Base-by-base conservation (phyloP, 2,329 filamentous ascomycete species). In the Aspergillus felis region DNA sequence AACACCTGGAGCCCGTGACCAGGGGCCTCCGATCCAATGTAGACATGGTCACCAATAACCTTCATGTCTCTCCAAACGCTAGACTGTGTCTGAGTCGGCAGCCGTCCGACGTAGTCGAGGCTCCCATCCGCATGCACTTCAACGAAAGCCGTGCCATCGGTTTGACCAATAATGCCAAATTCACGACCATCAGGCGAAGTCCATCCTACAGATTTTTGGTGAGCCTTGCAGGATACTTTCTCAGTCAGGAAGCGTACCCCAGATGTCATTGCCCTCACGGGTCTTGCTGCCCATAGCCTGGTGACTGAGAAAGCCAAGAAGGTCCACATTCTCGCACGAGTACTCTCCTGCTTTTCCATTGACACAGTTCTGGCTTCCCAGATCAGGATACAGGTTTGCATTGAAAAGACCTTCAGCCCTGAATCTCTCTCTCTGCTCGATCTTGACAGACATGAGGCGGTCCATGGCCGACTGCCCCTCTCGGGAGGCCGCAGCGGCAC, bases 221-320 rank as follows among this genome's bases (percentile, higher is more conserved):
- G n/a, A 46, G n/a, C 42, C 22, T 48, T 9, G 38, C 17, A 9
- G 2, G 7, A 25, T 22, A 35, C 24, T 20, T 12, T 46, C 3
- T 20, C 25, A 27, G 7, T 20, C 4, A 50, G 8, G 24, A n/a
- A 32, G 42, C 60, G 41, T 46, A 62, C 60, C 61, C 61, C 61
- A 64, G 12, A 64, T n/a, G 56, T 64, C 60, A 20, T 64, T 64
- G 0, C 61, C 61, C 53, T 64, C 61, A 41, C 61, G 61, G 25
- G 57, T 62, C 25, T n/a, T 42, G 22, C 60, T 64, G n/a, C 59
- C 60, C 61, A 64, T 27, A n/a, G 56, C 60, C 51, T 64, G 61
- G 32, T 64, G 61, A 42, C 61, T 64, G 28, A 64, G 50, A 29
- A 64, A 64, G 4, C 50, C 42, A 20, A 54, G 44, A 9, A 64